These are phyloP conservation scores for Amanita pseudoporphyria DNA, from an alignment of 768 basidiomycete species.

Conservation along the genomic window DNA sequence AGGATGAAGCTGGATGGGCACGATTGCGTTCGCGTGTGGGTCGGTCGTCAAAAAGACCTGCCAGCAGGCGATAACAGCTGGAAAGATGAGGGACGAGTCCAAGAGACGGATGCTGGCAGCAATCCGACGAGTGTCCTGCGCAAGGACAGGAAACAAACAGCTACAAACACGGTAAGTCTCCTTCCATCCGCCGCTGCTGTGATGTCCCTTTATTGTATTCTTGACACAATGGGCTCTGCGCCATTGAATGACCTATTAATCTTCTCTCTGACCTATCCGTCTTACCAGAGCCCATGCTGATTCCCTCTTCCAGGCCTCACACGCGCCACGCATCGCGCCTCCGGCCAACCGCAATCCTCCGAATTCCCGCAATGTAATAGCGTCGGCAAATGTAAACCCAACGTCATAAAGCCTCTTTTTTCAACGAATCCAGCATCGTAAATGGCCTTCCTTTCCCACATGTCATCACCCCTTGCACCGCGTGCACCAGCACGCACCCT, in stretches of 20 bases:
- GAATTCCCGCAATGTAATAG: conserved; percentile 65
- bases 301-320: conserved; percentile 25
- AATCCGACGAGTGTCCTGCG: conserved; percentile 31
- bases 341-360: conserved; percentile 71
- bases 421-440: conserved; percentile 43
- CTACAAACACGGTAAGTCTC: neutral
- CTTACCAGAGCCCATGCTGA: neutral
- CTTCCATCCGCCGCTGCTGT: neutral
- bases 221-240: conserved; percentile 2
- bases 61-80: conserved; percentile 76
- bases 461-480: neutral
- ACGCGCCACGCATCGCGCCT: conserved; percentile 24
- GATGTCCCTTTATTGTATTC: neutral
- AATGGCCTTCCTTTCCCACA: conserved; percentile 42
- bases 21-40: conserved; percentile 52
- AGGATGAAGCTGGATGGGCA: conserved; percentile 34
- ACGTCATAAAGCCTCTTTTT: conserved; percentile 44
- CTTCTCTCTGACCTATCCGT: conserved; percentile 7
- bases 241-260: conserved; percentile 2
- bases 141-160: conserved; percentile 29
- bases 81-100: conserved; percentile 32
- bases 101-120: conserved; percentile 39
- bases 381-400: conserved; percentile 59
- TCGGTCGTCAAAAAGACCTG: conserved; percentile 85
- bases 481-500: conserved; percentile 33